Percentiles rank a stretch among this genome's conserved stretches.
These are phyloP conservation scores for Ustilago tritici DNA, from an alignment of 1,284 basidiomycete genomes.

Conservation along the genomic window DNA sequence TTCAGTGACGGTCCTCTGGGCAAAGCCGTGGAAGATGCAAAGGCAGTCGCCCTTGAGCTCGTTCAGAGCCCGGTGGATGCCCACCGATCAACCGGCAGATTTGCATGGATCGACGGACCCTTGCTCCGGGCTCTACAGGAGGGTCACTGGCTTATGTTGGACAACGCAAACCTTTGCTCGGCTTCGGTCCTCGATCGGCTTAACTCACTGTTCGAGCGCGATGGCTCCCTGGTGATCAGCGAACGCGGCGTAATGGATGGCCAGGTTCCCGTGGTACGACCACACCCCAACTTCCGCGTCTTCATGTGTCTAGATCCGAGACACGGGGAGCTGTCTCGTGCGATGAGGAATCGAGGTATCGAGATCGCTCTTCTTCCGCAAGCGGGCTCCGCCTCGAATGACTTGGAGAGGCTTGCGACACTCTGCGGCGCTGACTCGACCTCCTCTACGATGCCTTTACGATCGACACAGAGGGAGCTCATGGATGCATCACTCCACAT, in stretches of 20 bases:
- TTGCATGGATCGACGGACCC: constrained; percentile 98
- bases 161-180: constrained; percentile 93
- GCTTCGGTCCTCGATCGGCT: constrained; percentile 95
- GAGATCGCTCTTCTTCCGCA: constrained; percentile 75
- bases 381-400: constrained; percentile 9
- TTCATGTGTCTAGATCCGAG: constrained; percentile 94
- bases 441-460: not conserved
- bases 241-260: constrained; percentile 89
- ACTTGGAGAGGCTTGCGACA: constrained; percentile 32
- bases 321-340: constrained; percentile 92
- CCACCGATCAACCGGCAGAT: constrained; percentile 73
- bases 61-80: constrained; percentile 9
- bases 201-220: constrained; percentile 92
- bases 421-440: constrained; percentile 16
- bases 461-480: constrained; percentile 24
- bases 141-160: constrained; percentile 91
- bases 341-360: constrained; percentile 97
- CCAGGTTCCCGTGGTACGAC: constrained; percentile 79
- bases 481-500: constrained; percentile 33
- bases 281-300: constrained; percentile 89
- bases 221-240: constrained; percentile 84
- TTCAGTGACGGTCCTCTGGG: constrained; percentile 8
- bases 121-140: constrained; percentile 85
- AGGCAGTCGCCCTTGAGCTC: constrained; percentile 6
- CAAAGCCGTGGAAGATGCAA: constrained; percentile 21